Conservation (phyloP, 192 early-diverging fungal species). For the Gryganskiella cystojenkinii region DNA sequence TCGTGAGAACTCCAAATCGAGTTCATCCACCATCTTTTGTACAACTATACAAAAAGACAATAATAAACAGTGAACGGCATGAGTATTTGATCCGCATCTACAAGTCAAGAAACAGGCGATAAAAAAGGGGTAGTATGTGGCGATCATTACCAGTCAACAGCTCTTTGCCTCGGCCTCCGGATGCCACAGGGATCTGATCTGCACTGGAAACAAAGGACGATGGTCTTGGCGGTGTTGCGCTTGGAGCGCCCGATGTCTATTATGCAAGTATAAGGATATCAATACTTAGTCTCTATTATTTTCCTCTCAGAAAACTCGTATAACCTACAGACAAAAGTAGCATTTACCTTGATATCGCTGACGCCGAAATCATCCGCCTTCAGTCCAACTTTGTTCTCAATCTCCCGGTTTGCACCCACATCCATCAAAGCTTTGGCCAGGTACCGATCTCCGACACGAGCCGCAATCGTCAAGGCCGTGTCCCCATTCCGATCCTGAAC, state of each 20-base stretch:
- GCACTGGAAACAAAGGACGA: no score
- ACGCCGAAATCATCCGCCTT: constrained; percentile 77
- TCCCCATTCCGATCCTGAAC: constrained; percentile 77
- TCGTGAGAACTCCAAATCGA: constrained; percentile 75
- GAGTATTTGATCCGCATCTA: background rate
- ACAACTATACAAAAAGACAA: constrained; percentile 52
- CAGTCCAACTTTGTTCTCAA: constrained; percentile 83
- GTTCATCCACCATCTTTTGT: constrained; percentile 73
- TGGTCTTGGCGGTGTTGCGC: no score
- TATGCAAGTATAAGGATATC: no score
- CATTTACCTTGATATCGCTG: constrained; percentile 45
- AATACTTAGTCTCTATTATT: no score
- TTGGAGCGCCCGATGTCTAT: no score
- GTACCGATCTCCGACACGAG: constrained; percentile 77
- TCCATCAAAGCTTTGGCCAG: constrained; percentile 75
- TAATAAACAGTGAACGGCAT: background rate
- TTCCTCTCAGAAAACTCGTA: no score
- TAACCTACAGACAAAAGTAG: no score
- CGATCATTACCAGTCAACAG: no score
- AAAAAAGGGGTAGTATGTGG: no score
- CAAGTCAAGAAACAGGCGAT: no score
- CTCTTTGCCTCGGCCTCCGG: no score
- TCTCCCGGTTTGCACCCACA: constrained; percentile 82
- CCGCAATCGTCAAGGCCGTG: constrained; percentile 92
- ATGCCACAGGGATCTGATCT: no score